Percentiles rank a stretch among this genome's conserved stretches.
phyloP scores from a whole-genome alignment of 1,284 basidiomycete genomes.

The Mixia osmundae region DNA sequence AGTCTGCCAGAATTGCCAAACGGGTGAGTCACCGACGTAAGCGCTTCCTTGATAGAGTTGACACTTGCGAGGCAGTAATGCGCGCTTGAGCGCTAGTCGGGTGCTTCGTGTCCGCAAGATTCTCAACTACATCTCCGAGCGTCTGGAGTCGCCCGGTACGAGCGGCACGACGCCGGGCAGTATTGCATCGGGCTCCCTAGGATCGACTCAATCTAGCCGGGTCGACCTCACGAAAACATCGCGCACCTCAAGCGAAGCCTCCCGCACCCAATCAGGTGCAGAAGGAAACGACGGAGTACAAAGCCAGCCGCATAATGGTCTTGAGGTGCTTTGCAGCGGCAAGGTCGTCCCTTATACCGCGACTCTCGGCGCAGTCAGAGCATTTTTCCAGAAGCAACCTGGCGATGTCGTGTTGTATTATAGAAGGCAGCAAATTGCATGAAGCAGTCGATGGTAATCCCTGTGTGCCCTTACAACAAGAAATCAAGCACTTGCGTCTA shows the following conservation, averaged over 20 bases:
- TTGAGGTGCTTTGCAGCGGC: conserved; percentile 74
- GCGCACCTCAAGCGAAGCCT: neutral
- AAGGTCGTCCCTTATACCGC: conserved; percentile 52
- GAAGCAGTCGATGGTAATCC: neutral
- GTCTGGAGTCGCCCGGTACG: conserved; percentile 35
- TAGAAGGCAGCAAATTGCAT: conserved; percentile 21
- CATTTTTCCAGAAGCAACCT: conserved; percentile 60
- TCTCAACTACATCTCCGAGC: conserved; percentile 63
- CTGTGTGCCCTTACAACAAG: neutral
- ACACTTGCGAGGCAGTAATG: conserved; percentile 33
- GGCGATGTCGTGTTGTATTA: conserved; percentile 63
- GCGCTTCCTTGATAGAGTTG: neutral
- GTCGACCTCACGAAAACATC: conserved; percentile 8
- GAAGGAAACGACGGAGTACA: conserved; percentile 2
- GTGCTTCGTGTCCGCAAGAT: conserved; percentile 68
- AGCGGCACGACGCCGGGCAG: conserved; percentile 12
- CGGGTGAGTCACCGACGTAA: conserved; percentile 29
- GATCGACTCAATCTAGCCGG: no score
- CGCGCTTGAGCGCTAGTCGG: conserved; percentile 64
- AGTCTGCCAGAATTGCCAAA: conserved; percentile 49
- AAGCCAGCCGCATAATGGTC: conserved; percentile 39
- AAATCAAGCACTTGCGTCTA: neutral
- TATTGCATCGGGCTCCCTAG: conserved; percentile 11
- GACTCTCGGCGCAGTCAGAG: conserved; percentile 66
- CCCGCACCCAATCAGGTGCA: neutral